phyloP scores from a whole-genome alignment of 2,329 filamentous ascomycete species.

The Endocalyx cinctus region DNA sequence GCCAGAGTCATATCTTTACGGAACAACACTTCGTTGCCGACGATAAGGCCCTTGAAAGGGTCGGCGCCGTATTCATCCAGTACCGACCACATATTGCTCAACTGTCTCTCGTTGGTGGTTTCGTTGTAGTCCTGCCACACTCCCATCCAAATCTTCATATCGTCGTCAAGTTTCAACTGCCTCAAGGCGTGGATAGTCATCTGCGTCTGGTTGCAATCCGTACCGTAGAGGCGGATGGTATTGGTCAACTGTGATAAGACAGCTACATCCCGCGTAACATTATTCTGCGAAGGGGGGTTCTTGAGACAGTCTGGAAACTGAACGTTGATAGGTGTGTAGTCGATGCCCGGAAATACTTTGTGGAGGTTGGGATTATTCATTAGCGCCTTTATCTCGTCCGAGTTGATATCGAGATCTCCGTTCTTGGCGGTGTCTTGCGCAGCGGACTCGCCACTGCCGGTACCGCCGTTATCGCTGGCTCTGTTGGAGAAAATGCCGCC shows the following conservation, averaged over 20 bases:
- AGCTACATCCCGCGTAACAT: constrained; percentile 86
- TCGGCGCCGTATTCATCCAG: constrained; percentile 62
- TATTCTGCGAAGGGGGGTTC: constrained; percentile 83
- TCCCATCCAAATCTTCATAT: constrained; percentile 86
- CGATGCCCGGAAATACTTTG: constrained; percentile 91
- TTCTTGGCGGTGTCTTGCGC: constrained; percentile 56
- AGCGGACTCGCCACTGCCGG: constrained; percentile 44
- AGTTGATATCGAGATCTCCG: constrained; percentile 70
- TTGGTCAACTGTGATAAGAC: constrained; percentile 88
- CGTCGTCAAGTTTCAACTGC: constrained; percentile 62
- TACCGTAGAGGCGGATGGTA: constrained; percentile 83
- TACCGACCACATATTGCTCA: constrained; percentile 79
- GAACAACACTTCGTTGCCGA: constrained; percentile 76
- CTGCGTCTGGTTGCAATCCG: constrained; percentile 95
- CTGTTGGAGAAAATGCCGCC: constrained; percentile 34
- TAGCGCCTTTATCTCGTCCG: constrained; percentile 72
- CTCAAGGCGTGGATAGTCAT: constrained; percentile 85
- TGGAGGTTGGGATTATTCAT: constrained; percentile 78
- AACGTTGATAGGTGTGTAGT: constrained; percentile 88
- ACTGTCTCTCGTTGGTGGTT: constrained; percentile 79
- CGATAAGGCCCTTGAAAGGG: constrained; percentile 78
- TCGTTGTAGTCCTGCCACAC: constrained; percentile 85
- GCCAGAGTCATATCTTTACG: constrained; percentile 67
- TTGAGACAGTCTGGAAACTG: constrained; percentile 82
- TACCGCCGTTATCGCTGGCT: constrained; percentile 26